These are phyloP conservation scores for Crithidia acanthocephali DNA, from an alignment of 208 protist genomes.

Conservation along the genomic window DNA sequence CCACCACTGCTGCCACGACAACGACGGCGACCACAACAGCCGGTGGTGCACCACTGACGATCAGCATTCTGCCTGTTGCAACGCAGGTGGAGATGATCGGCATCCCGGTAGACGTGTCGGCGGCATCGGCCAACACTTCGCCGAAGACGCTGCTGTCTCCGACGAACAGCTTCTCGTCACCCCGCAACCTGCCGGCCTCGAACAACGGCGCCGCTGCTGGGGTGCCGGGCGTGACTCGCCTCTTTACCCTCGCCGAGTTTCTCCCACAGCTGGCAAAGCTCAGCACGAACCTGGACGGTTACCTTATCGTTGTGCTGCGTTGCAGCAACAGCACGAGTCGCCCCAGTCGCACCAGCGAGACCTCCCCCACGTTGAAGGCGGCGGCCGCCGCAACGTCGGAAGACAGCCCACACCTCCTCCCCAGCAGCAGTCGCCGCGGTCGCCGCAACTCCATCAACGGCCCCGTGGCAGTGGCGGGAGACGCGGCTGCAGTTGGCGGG, in stretches of 20 bases:
- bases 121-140: not conserved
- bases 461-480: too few species aligned
- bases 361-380: too few species aligned
- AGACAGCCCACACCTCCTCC: too few species aligned
- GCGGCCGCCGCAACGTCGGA: too few species aligned
- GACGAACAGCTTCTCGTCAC: not conserved
- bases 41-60: not conserved
- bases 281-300: slow-evolving; percentile 39
- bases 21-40: not conserved
- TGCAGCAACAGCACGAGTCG: not conserved
- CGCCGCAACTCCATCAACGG: too few species aligned
- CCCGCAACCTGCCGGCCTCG: not conserved
- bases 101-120: slow-evolving; percentile 18
- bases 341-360: not conserved
- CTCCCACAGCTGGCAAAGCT: slow-evolving; percentile 30
- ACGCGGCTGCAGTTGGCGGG: too few species aligned
- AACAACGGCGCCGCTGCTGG: not conserved
- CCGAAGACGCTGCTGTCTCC: not conserved
- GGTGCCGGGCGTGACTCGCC: slow-evolving; percentile 1
- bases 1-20: too few species aligned
- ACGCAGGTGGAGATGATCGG: slow-evolving; percentile 36
- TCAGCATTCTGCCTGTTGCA: slow-evolving; percentile 18
- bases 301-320: slow-evolving; percentile 34
- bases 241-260: slow-evolving; percentile 23
- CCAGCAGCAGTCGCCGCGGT: too few species aligned